phyloP scores from a whole-genome alignment of 495 filamentous ascomycete species.

The Letharia lupina region DNA sequence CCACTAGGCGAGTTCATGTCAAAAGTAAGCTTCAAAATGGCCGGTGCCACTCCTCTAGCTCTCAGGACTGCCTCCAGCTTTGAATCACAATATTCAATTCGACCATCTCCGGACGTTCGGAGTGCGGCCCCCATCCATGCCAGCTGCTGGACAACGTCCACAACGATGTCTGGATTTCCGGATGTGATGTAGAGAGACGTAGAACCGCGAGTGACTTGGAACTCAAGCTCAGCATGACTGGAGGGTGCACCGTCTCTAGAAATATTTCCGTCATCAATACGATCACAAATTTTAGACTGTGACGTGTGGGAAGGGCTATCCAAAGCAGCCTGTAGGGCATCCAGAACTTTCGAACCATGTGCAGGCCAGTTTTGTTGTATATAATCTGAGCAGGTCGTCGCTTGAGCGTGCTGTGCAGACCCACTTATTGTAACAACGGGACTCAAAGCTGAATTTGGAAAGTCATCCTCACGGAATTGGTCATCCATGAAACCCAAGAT shows the following conservation, averaged over 20 bases:
- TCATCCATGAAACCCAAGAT: slow-evolving; percentile 1
- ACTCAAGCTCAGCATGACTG: background rate
- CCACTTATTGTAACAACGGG: slow-evolving; percentile 21
- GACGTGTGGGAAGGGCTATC: background rate
- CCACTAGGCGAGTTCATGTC: background rate
- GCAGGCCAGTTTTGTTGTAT: slow-evolving; percentile 20
- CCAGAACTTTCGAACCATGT: slow-evolving; percentile 12
- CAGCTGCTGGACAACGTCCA: slow-evolving; percentile 19
- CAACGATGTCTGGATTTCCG: background rate
- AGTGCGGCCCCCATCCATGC: slow-evolving; percentile 25
- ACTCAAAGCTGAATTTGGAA: slow-evolving; percentile 8
- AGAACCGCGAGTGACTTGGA: background rate
- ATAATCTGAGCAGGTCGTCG: slow-evolving; percentile 26
- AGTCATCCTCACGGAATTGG: background rate
- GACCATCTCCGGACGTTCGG: slow-evolving; percentile 14
- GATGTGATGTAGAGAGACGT: background rate
- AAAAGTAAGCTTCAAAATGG: background rate
- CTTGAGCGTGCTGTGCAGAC: slow-evolving; percentile 21
- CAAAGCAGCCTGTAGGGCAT: background rate
- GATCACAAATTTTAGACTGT: background rate
- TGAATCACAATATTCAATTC: slow-evolving; percentile 15
- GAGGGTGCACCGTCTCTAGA: background rate
- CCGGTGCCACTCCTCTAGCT: too few relatives aligned
- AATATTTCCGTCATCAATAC: background rate
- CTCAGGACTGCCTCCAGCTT: background rate